phyloP scores from a whole-genome alignment of 2,329 filamentous ascomycete species.

The Lachnellula subtilissima region DNA sequence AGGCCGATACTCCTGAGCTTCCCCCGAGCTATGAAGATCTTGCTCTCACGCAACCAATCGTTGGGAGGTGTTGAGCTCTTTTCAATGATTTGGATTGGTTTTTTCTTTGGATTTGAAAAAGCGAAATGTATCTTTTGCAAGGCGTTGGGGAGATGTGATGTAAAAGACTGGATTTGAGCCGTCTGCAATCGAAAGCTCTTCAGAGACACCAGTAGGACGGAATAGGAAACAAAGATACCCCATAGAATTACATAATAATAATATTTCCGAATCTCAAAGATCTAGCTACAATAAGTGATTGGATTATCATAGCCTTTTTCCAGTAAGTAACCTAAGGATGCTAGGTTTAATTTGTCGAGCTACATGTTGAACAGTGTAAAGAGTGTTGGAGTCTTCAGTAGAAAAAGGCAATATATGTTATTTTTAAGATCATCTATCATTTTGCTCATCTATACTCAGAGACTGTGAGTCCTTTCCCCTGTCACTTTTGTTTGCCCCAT shows the following conservation, averaged over 20 bases:
- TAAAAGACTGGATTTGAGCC: background rate
- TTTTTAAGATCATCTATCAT: too few species aligned
- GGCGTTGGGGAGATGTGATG: slow-evolving; percentile 8
- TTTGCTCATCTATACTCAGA: too few species aligned
- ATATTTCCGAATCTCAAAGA: background rate
- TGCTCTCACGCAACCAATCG: slow-evolving; percentile 5
- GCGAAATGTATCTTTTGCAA: slow-evolving; percentile 5
- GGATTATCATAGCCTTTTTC: background rate
- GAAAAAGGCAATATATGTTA: too few species aligned
- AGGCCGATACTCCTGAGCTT: slow-evolving; percentile 11
- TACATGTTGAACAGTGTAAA: too few species aligned
- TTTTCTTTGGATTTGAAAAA: background rate
- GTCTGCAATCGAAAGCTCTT: background rate
- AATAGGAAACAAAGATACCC: background rate
- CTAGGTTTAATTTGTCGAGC: background rate
- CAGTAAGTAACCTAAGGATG: background rate
- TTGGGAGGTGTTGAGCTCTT: slow-evolving; percentile 11
- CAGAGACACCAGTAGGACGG: background rate
- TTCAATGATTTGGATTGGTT: slow-evolving; percentile 1
- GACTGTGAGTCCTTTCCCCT: too few species aligned
- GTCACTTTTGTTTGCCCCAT: too few species aligned
- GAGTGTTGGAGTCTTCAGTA: too few species aligned
- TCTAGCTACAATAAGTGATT: background rate
- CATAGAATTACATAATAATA: slow-evolving; percentile 2
- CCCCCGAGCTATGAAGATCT: slow-evolving; percentile 29